Evolutionary conservation across 495 filamentous ascomycete species (phyloP), one percentile per base, ranked within the genome.

Genomic region (Coniosporium apollinis): DNA sequence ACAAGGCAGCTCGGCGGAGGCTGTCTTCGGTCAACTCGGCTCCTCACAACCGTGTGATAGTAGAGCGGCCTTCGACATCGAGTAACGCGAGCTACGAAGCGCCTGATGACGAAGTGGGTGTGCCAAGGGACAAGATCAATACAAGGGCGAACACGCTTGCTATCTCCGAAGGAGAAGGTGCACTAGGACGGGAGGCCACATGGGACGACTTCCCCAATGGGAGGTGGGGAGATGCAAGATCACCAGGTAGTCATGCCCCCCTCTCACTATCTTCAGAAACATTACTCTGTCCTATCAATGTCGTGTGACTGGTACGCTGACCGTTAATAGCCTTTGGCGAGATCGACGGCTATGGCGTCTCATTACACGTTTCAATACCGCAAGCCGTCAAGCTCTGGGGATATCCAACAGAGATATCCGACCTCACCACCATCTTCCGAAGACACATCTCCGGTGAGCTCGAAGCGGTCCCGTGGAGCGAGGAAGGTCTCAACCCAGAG

Each of bases 191-290:
- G 41, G 91, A 94, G 60, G 91, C 91, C 16, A 96, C 89, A 4
- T 97, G 89, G 89, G 89, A 97, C 52, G 89, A 97, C 58, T 97
- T 77, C 60, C 89, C 91, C 35, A 97, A 97, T 64, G 91, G 89
- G 18, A 73, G 89, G 30, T 97, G 87, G 76, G 89, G 89, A 51
- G 87, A 94, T 51, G 82, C 87, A 7, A 52, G 60, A 28, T 57
- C 52, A 1, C 57, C 57, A 15, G 48, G 48, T 51, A 14, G n/a
- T n/a, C n/a, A n/a, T n/a, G n/a, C n/a, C n/a, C n/a, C n/a, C n/a
- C n/a, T n/a, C n/a, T n/a, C n/a, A n/a, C n/a, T n/a, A n/a, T n/a
- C n/a, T n/a, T n/a, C n/a, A 37, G 19, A 10, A 33, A 9, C 22
- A 25, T 30, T 22, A 21, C 18, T 31, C 19, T n/a, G n/a, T n/a